Base-by-base conservation (phyloP, 768 basidiomycete species). In the Mycena leptocephala region DNA sequence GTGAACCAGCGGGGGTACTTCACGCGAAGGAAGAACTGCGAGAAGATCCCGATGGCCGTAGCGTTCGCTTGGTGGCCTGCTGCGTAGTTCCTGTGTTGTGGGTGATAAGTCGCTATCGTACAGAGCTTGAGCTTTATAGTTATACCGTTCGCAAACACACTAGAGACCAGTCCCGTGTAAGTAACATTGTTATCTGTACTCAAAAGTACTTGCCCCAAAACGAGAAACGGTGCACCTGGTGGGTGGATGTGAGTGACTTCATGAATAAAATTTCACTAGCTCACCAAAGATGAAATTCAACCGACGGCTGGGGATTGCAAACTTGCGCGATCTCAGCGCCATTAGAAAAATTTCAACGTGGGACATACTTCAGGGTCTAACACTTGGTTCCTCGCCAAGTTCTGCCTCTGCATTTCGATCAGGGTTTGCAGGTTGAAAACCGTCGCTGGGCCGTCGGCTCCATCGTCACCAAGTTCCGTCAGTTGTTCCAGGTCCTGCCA, bases 1-100 rank as follows among this genome's bases (percentile, higher is more conserved):
- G n/a, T n/a, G n/a, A n/a, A n/a, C n/a, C n/a, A n/a, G n/a, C n/a
- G n/a, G n/a, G n/a, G n/a, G n/a, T 84, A 83, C 67, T 81, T 83
- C 66, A 79, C 84, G 62, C 87, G 81, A 32, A 86, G 81, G 43
- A 62, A 83, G 59, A 67, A 77, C 64, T 75, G 78, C 24, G 77
- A 79, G 41, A 78, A 62, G 28, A 79, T 67, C 37, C 77, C 80
- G 39, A 77, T 59, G 28, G 75, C 62, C 28, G 75, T 66, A 16
- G 81, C 56, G 61, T 76, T 2, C 35, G 65, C 9, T 56, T 41
- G 32, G 76, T 73, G 26, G 70, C 43, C 24, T 67, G 63, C 24
- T 68, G 51, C 14, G 76, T 76, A 5, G 76, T 76, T 51, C 73
- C 73, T 74, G 73, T 46, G 39, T 55, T 64, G 46, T 75, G 28